Base-by-base conservation (phyloP, 768 basidiomycete genomes). In the Auricularia auricula-judae region DNA sequence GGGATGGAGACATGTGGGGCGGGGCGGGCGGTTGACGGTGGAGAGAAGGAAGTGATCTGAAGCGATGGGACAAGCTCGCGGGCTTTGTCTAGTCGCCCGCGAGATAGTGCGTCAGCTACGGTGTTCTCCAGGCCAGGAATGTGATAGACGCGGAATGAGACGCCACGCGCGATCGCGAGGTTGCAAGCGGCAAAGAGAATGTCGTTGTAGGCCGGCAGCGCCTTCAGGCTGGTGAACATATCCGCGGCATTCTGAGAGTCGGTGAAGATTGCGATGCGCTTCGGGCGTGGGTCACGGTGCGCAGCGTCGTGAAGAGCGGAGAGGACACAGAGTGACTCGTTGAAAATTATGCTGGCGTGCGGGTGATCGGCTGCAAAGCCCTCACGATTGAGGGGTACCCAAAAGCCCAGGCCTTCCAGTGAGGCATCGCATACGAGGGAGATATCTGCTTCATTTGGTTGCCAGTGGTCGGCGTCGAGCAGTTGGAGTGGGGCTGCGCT, bases 91-190 rank as follows among this genome's bases (percentile, higher is more conserved):
- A 60, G 36, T 33, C 71, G 70, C 0, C n/a, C n/a, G n/a, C n/a
- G n/a, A n/a, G 75, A 78, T 1, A 79, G 64, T 0, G 74, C 71
- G 60, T 77, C 76, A 0, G 75, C 75, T 1, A 75, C 66, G 0
- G 10, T 18, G 56, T 79, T 79, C 0, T 69, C 23, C 0, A 59
- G 21, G 0, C 74, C 72, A 0, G 71, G 66, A 21, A 76, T 64
- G 47, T 75, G 70, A 0, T 74, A 43, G 3, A 76, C 70, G 0
- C 71, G 67, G 0, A 74, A 56, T 3, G 73, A 39, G 18, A 71
- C 65, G 2, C 64, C 8, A 3, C 12, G 7, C 0, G 21, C 10
- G 1, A 73, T 2, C 0, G 73, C 33, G 1, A 71, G 33, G 62
- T 72, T 67, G 1, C 71, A 66, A 0, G 71, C 68, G 8, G 33